phyloP scores from a whole-genome alignment of 2,329 filamentous ascomycete genomes.

The Nigrospora osmanthi region DNA sequence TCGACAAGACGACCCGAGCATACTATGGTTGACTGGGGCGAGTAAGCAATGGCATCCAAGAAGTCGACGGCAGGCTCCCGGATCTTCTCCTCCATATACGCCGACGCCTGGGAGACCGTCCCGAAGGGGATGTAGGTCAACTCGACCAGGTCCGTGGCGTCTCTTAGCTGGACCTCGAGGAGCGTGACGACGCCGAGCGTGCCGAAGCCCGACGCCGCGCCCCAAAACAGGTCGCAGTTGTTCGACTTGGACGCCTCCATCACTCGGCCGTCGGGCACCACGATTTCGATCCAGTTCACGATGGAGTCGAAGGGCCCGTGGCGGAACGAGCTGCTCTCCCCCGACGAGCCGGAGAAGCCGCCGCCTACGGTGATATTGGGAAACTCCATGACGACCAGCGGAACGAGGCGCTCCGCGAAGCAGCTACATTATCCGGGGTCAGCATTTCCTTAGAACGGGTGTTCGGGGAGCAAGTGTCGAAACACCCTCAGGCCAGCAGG shows the following conservation, averaged over 20 bases:
- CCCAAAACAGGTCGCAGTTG: conserved; percentile 53
- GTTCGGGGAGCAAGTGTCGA: too few species aligned
- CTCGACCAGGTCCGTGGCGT: conserved; percentile 47
- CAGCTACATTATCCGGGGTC: conserved; percentile 25
- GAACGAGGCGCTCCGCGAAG: conserved; percentile 43
- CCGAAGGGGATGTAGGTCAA: conserved; percentile 44
- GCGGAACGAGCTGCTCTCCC: conserved; percentile 61
- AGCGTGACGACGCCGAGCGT: conserved; percentile 60
- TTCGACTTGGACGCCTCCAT: conserved; percentile 44
- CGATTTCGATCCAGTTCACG: conserved; percentile 55
- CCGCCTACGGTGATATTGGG: conserved; percentile 66
- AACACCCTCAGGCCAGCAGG: too few species aligned
- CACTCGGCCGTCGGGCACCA: conserved; percentile 53
- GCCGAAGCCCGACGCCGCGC: conserved; percentile 57
- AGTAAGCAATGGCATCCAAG: conserved; percentile 62
- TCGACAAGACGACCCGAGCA: conserved; percentile 53
- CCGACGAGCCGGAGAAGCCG: conserved; percentile 58
- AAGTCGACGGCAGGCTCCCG: conserved; percentile 45
- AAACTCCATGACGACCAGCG: conserved; percentile 64
- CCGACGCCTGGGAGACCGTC: conserved; percentile 27
- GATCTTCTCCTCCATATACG: conserved; percentile 36
- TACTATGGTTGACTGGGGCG: conserved; percentile 44
- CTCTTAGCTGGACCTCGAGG: conserved; percentile 50
- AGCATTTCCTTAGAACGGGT: too few species aligned
- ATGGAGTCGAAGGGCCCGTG: conserved; percentile 59